Evolutionary conservation across 345 rosid genomes (phyloP).

Genomic region (Euclidium syriacum): DNA sequence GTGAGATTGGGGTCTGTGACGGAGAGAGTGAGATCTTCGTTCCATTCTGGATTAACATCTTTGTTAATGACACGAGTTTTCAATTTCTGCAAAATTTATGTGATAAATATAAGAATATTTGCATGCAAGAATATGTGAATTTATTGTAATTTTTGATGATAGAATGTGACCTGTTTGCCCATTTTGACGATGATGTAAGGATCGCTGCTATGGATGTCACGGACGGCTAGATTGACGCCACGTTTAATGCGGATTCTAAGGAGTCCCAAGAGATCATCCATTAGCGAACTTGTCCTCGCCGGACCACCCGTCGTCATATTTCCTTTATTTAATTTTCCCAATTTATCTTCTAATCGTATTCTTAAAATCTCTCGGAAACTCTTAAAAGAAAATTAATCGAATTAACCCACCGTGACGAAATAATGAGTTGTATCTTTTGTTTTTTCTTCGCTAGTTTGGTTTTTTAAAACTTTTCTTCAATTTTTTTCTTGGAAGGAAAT

Average conservation of each 20-base stretch:
- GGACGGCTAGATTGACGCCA: conserved; percentile 90
- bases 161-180: conserved; percentile 58
- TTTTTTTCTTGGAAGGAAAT: not conserved
- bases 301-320: conserved; percentile 10
- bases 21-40: conserved; percentile 87
- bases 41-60: conserved; percentile 88
- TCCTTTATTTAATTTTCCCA: not conserved
- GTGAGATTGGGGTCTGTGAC: conserved; percentile 55
- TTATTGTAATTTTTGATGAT: not conserved
- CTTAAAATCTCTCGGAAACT: not conserved
- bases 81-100: conserved; percentile 47
- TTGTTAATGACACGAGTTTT: conserved; percentile 82
- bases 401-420: not conserved
- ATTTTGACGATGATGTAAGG: conserved; percentile 83
- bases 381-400: not conserved
- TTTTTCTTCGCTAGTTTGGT: not conserved
- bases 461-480: not conserved
- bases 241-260: conserved; percentile 72
- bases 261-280: conserved; percentile 73
- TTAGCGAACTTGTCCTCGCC: conserved; percentile 33
- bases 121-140: not conserved
- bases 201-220: conserved; percentile 87
- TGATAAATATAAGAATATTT: not conserved
- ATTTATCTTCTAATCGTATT: not conserved
- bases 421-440: not conserved